Base-by-base conservation (phyloP, 164 flowering plant genomes). In the Santalum album region DNA sequence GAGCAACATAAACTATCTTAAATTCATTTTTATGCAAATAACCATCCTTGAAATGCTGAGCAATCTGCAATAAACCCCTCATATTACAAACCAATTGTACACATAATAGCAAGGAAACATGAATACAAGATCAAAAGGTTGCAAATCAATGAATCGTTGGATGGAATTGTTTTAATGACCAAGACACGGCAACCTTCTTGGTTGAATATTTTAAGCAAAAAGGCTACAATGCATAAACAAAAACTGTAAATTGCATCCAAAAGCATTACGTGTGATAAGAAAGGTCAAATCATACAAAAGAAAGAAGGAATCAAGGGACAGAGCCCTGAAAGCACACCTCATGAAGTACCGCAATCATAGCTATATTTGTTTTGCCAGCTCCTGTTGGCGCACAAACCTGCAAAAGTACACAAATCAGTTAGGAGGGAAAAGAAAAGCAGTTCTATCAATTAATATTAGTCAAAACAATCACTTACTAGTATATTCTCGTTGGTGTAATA, bases 331-430 rank as follows among this genome's bases (percentile, higher is more conserved):
- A 12, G 25, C 62, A 51, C 53, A 89, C 99, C 96, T 92, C 99
- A 62, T 92, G 97, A 22, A 92, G 67, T 70, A 92, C 60, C 27
- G 99, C 71, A 57, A 92, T 79, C 99, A 89, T 92, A 27, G 99
- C 99, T 51, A 89, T 92, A 66, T 92, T 92, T 57, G 99, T 92
- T 75, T 92, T 92, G 1, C 99, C 99, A 67, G 99, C 99, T 54
- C 99, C 99, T 18, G 99, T 92, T 32, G 99, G 99, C 29, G 99
- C 99, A 82, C 99, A 92, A 65, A 92, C 99, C 99, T 92, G 78
- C 52, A 72, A 60, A 36, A 27, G 29, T 15, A 65, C 46, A 26
- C 25, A 55, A 51, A 10, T 45, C 17, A 45, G 12, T 35, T 32
- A 16, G 44, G 7, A 57, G 42, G 23, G 27, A 47, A 25, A 6